phyloP scores from a whole-genome alignment of 2,329 filamentous ascomycete species.

The Botrytis deweyae region DNA sequence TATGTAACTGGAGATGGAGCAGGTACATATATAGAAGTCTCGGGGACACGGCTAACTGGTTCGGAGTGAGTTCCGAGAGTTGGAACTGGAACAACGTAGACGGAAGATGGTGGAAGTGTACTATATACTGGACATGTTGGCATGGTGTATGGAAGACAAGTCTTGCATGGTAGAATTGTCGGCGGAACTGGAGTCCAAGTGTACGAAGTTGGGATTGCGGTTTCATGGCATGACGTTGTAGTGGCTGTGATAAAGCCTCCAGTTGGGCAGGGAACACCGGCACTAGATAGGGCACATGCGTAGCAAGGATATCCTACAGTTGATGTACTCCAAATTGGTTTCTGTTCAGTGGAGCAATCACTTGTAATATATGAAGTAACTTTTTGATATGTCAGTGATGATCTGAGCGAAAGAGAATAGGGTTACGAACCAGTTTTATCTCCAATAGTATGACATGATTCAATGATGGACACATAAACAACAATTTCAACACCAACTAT shows the following conservation, averaged over 20 bases:
- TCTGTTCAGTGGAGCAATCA: conserved; percentile 23
- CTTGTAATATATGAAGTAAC: conserved; percentile 25
- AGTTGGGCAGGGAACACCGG: conserved; percentile 17
- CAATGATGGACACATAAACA: conserved; percentile 37
- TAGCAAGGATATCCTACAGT: conserved; percentile 26
- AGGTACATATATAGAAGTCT: conserved; percentile 18
- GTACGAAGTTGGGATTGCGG: conserved; percentile 23
- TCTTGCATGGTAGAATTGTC: conserved; percentile 21
- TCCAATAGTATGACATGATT: conserved; percentile 33
- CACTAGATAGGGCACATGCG: conserved; percentile 24
- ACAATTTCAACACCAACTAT: conserved; percentile 41
- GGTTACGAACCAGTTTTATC: conserved; percentile 13
- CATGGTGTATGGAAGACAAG: conserved; percentile 26
- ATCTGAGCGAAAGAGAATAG: neutral
- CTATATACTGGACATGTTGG: conserved; percentile 25
- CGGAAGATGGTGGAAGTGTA: conserved; percentile 4
- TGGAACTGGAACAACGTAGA: conserved; percentile 14
- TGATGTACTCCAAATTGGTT: conserved; percentile 25
- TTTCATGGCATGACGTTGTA: conserved; percentile 20
- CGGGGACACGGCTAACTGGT: neutral
- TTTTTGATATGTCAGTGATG: conserved; percentile 13
- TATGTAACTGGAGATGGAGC: conserved; percentile 10
- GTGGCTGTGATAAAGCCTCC: conserved; percentile 25
- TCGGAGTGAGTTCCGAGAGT: conserved; percentile 12
- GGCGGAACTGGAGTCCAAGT: conserved; percentile 23